A percentile compares a stretch with the other conserved stretches of the same genome.
These are phyloP conservation scores for Fraxinus paxiana DNA, from an alignment of 305 asterid genomes.

Conservation along the genomic window DNA sequence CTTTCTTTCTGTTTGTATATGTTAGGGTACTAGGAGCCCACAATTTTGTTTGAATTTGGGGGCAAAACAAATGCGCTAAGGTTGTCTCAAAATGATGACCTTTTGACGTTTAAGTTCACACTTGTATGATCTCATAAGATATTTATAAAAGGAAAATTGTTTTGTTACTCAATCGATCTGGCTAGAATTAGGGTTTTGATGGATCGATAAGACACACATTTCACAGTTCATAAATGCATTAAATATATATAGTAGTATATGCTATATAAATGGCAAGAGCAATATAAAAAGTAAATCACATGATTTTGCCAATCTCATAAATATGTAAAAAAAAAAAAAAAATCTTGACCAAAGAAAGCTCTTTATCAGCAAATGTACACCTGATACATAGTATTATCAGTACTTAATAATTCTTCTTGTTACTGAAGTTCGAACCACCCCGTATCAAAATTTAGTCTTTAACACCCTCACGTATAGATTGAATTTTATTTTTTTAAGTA, in stretches of 20 bases:
- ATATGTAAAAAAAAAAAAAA: neutral
- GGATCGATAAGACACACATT: neutral
- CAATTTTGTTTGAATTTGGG: neutral
- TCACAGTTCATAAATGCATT: slow-evolving; percentile 11
- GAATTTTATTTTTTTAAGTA: too few relatives aligned
- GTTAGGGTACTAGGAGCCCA: neutral
- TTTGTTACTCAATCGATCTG: neutral
- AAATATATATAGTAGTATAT: neutral
- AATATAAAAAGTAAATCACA: slow-evolving; percentile 30
- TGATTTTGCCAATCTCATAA: slow-evolving; percentile 32
- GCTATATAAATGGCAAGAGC: slow-evolving; percentile 1
- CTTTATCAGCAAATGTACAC: slow-evolving; percentile 27
- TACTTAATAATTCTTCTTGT: neutral
- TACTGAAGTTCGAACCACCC: neutral
- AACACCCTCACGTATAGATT: neutral
- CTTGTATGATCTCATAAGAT: neutral
- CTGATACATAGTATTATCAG: neutral
- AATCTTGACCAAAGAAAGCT: slow-evolving; percentile 28
- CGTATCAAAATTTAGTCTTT: neutral
- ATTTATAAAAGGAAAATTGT: neutral
- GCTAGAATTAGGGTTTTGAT: neutral
- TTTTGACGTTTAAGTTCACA: neutral
- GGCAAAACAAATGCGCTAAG: neutral
- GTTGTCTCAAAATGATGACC: neutral
- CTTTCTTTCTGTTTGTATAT: neutral